Evolutionary conservation across 805 yeast genomes (phyloP).

Genomic region (Ogataea trehalophila): DNA sequence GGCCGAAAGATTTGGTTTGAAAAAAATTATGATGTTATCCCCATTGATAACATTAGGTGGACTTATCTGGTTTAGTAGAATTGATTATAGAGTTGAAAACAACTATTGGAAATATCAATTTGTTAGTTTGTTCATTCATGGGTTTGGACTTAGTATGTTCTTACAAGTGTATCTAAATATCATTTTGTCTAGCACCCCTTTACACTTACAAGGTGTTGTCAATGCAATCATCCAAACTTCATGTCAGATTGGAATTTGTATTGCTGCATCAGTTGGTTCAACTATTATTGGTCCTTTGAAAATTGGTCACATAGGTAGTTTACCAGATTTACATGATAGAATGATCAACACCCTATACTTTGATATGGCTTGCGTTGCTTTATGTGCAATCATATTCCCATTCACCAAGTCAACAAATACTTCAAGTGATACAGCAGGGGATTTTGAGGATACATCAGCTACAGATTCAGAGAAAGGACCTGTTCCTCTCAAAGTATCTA

Average conservation of each 20-base stretch:
- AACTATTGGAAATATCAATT: conserved; percentile 24
- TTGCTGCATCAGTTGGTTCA: conserved; percentile 26
- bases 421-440: too few species aligned
- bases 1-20: conserved; percentile 19
- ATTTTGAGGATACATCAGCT: too few species aligned
- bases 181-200: conserved; percentile 31
- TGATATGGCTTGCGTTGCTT: conserved; percentile 3
- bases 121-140: conserved; percentile 20
- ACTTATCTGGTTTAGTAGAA: conserved; percentile 19
- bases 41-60: conserved; percentile 8
- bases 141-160: conserved; percentile 24
- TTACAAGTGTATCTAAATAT: conserved; percentile 32
- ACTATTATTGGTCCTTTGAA: conserved; percentile 21
- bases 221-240: conserved; percentile 33
- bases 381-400: too few species aligned
- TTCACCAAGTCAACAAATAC: too few species aligned
- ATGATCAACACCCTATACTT: conserved; percentile 7
- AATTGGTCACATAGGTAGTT: background rate
- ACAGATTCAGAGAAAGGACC: too few species aligned
- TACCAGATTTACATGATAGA: background rate
- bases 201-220: conserved; percentile 36
- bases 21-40: conserved; percentile 11
- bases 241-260: conserved; percentile 31
- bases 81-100: conserved; percentile 10
- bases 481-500: too few species aligned